Evolutionary conservation across 1,284 basidiomycete species (phyloP).

Genomic region (Stereum hirsutum): DNA sequence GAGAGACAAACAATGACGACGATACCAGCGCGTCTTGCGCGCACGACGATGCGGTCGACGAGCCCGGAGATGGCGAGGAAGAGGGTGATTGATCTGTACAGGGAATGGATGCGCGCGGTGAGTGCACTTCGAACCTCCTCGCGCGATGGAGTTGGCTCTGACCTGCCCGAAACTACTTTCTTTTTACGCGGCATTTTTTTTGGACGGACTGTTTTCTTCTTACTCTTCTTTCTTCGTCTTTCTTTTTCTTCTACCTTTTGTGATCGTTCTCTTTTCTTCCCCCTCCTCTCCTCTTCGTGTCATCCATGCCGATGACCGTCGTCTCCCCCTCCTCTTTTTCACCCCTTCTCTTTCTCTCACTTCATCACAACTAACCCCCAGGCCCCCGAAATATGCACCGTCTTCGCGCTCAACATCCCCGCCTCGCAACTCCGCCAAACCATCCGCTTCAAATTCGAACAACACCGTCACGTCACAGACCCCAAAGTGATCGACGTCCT

Average conservation of each 20-base stretch:
- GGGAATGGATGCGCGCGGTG: slow-evolving; percentile 88
- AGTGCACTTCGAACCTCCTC: too few relatives aligned
- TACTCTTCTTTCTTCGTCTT: too few relatives aligned
- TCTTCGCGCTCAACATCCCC: slow-evolving; percentile 83
- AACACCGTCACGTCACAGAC: slow-evolving; percentile 79
- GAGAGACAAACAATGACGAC: slow-evolving; percentile 76
- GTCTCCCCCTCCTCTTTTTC: not conserved
- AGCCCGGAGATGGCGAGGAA: slow-evolving; percentile 62
- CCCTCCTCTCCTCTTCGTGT: not conserved
- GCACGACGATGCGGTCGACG: slow-evolving; percentile 49
- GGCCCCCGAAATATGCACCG: slow-evolving; percentile 83
- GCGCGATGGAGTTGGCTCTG: too few relatives aligned
- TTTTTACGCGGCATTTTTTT: slow-evolving; percentile 3
- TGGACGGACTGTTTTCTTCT: not conserved
- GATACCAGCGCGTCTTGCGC: slow-evolving; percentile 86
- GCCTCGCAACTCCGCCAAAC: slow-evolving; percentile 77
- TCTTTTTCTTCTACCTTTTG: too few relatives aligned
- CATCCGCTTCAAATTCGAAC: slow-evolving; percentile 85
- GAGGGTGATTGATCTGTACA: slow-evolving; percentile 76
- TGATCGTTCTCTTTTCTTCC: not conserved
- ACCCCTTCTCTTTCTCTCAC: not conserved
- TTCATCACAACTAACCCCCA: slow-evolving; percentile 20
- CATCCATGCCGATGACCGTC: slow-evolving; percentile 1
- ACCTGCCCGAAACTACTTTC: too few relatives aligned
- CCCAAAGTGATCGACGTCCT: slow-evolving; percentile 81